A percentile compares a stretch with the other conserved stretches of the same genome.
Conservation (phyloP, 148 eudicot genomes). For the Vaccinium myrtillus region DNA sequence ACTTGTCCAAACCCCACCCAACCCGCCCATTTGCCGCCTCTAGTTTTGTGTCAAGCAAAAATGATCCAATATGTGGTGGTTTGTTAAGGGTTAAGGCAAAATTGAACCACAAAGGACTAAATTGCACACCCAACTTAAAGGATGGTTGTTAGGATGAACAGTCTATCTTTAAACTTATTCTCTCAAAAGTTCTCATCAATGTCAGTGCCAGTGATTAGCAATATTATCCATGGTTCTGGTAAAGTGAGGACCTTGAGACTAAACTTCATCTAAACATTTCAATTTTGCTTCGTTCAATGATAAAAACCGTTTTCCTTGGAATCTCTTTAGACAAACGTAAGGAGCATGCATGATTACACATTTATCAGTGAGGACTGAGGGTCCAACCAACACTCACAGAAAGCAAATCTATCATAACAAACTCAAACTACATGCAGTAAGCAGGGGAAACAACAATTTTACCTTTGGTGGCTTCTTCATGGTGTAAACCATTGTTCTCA, state of each 20-base stretch:
- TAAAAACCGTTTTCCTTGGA: neutral
- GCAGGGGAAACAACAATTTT: conserved; percentile 3
- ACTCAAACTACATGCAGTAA: conserved; percentile 5
- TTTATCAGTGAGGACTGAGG: neutral
- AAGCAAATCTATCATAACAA: neutral
- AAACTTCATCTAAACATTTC: neutral
- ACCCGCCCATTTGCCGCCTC: too few species aligned
- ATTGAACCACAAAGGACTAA: neutral
- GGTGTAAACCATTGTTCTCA: conserved; percentile 70
- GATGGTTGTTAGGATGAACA: neutral
- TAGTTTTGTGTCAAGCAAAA: neutral
- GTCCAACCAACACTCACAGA: neutral
- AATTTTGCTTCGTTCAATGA: neutral
- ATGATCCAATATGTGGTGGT: neutral
- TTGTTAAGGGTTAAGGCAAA: neutral
- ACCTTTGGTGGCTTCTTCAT: conserved; percentile 83
- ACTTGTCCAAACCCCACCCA: too few species aligned
- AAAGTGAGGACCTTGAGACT: neutral
- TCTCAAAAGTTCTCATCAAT: neutral
- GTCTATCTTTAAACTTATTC: neutral
- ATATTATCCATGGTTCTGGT: neutral
- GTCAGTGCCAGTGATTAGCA: neutral
- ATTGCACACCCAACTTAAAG: neutral
- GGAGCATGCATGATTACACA: neutral
- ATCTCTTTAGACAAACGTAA: neutral